Conservation (phyloP, 768 basidiomycete genomes). For the Suillus plorans region DNA sequence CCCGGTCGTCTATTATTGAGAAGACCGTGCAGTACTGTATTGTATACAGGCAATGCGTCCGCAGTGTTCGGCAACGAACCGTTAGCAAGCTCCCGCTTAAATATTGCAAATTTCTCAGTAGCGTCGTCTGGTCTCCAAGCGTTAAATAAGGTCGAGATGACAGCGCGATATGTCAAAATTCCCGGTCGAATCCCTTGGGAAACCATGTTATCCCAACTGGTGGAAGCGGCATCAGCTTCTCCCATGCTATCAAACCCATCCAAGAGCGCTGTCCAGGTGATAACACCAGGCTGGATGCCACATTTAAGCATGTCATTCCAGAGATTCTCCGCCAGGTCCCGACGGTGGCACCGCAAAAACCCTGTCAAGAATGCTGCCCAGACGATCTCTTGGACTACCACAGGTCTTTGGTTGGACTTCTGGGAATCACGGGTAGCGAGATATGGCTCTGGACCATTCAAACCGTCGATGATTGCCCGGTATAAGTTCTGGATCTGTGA, state of each 20-base stretch:
- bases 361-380: constrained; percentile 70
- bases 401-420: constrained; percentile 38
- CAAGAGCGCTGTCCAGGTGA: constrained; percentile 73
- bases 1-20: constrained; percentile 43
- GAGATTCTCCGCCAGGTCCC: constrained; percentile 57
- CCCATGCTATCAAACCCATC: constrained; percentile 57
- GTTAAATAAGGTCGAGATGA: constrained; percentile 62
- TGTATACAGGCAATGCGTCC: constrained; percentile 53
- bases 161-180: constrained; percentile 62
- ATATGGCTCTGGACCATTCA: constrained; percentile 53
- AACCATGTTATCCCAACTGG: constrained; percentile 65
- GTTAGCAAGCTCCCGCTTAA: constrained; percentile 33
- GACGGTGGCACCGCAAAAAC: constrained; percentile 55
- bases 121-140: constrained; percentile 52
- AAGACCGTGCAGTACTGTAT: constrained; percentile 72
- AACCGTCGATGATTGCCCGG: constrained; percentile 45
- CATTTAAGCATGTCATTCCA: constrained; percentile 66
- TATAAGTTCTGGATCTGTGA: constrained; percentile 49
- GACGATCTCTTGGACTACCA: constrained; percentile 53
- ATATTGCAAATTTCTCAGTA: constrained; percentile 48
- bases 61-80: constrained; percentile 26
- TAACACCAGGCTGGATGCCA: constrained; percentile 49
- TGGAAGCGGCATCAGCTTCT: constrained; percentile 51
- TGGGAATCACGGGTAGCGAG: constrained; percentile 44
- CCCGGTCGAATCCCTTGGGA: constrained; percentile 58